These are phyloP conservation scores for Aspergillus avenaceus DNA, from an alignment of 495 filamentous ascomycete species.

Conservation along the genomic window DNA sequence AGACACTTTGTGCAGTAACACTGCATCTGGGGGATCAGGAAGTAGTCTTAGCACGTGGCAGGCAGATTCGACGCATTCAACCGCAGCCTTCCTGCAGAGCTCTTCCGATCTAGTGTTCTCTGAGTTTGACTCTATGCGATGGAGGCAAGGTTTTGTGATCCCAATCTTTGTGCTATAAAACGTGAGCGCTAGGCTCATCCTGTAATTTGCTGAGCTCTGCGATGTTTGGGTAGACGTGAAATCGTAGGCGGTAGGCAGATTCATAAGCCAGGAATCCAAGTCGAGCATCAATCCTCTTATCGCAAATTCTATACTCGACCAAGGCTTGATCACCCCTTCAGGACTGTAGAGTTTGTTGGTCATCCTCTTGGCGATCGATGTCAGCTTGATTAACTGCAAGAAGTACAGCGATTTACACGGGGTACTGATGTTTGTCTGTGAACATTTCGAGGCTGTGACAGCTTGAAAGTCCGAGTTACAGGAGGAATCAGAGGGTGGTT, in stretches of 20 bases:
- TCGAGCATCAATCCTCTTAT: conserved; percentile 38
- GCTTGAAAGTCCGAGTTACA: conserved; percentile 4
- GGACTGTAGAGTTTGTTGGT: conserved; percentile 56
- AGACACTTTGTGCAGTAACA: conserved; percentile 43
- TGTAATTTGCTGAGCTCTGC: conserved; percentile 29
- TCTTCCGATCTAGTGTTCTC: conserved; percentile 34
- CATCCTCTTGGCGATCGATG: conserved; percentile 49
- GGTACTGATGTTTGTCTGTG: conserved; percentile 28
- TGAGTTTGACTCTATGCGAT: conserved; percentile 41
- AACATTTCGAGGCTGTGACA: conserved; percentile 10
- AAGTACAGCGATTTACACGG: conserved; percentile 49
- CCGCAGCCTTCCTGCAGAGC: conserved; percentile 49
- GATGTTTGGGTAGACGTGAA: conserved; percentile 32
- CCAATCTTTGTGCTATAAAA: conserved; percentile 58
- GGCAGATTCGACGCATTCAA: conserved; percentile 56
- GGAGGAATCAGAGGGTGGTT: conserved; percentile 14
- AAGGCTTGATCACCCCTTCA: conserved; percentile 44
- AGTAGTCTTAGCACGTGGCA: conserved; percentile 51
- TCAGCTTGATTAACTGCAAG: conserved; percentile 40
- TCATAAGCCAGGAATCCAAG: conserved; percentile 38
- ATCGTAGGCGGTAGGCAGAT: conserved; percentile 35
- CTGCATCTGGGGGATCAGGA: conserved; percentile 36
- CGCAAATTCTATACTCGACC: conserved; percentile 42
- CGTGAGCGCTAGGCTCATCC: conserved; percentile 48
- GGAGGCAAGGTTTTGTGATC: conserved; percentile 59